Conservation (phyloP, 2,329 filamentous ascomycete species). For the Cercospora citrullina region DNA sequence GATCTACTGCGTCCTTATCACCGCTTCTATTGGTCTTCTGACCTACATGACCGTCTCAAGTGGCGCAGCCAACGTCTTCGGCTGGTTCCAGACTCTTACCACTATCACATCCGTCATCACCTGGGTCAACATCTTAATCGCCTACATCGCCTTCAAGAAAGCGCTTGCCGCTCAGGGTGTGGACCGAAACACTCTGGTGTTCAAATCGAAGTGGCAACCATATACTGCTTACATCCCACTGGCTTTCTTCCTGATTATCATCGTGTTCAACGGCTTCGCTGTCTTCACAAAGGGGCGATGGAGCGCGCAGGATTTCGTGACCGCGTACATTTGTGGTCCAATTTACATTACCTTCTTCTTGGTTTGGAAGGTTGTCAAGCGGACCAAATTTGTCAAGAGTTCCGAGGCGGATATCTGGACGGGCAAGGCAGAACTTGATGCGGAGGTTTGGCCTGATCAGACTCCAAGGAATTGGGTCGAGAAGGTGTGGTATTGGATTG, state of each 20-base stretch:
- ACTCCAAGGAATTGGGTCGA: constrained; percentile 47
- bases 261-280: constrained; percentile 63
- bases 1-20: constrained; percentile 41
- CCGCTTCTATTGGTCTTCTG: constrained; percentile 57
- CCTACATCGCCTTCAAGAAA: constrained; percentile 34
- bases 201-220: constrained; percentile 50
- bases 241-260: constrained; percentile 59
- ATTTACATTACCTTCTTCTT: constrained; percentile 52
- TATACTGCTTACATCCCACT: constrained; percentile 62
- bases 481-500: constrained; percentile 53
- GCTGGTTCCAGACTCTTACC: constrained; percentile 40
- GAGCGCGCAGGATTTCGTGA: constrained; percentile 51
- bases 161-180: constrained; percentile 36
- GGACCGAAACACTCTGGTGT: constrained; percentile 47
- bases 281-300: constrained; percentile 57
- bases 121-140: constrained; percentile 32
- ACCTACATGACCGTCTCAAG: constrained; percentile 52
- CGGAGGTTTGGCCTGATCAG: constrained; percentile 47
- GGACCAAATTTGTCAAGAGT: constrained; percentile 53
- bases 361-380: constrained; percentile 66
- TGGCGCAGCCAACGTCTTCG: constrained; percentile 36
- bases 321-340: constrained; percentile 39
- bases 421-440: constrained; percentile 51
- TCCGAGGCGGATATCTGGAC: constrained; percentile 48
- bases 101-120: constrained; percentile 40